Conservation (phyloP, 768 basidiomycete genomes). For the Mycena vitilis region DNA sequence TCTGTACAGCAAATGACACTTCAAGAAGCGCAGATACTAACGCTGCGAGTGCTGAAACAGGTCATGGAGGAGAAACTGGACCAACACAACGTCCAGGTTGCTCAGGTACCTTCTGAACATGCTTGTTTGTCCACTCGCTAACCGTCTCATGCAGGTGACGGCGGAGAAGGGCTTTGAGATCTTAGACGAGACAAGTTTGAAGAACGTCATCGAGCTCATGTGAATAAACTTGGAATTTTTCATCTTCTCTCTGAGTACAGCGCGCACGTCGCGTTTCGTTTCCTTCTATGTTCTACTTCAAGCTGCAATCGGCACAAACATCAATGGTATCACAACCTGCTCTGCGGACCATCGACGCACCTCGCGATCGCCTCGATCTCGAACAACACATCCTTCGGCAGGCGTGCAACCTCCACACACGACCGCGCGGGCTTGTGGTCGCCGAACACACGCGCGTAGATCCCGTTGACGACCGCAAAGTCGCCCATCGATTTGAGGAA, state of each 20-base stretch:
- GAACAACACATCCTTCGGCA: slow-evolving; percentile 92
- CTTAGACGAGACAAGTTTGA: slow-evolving; percentile 81
- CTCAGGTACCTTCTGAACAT: slow-evolving; percentile 70
- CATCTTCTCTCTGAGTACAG: not conserved
- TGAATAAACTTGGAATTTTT: slow-evolving; percentile 48
- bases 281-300: slow-evolving; percentile 43
- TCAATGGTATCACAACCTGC: slow-evolving; percentile 16
- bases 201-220: slow-evolving; percentile 89
- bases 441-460: slow-evolving; percentile 89
- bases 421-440: slow-evolving; percentile 94
- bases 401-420: slow-evolving; percentile 87
- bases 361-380: slow-evolving; percentile 93
- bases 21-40: slow-evolving; percentile 86
- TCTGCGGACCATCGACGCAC: slow-evolving; percentile 49
- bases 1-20: slow-evolving; percentile 88
- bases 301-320: slow-evolving; percentile 37
- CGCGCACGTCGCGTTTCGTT: not conserved
- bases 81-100: slow-evolving; percentile 97
- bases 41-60: slow-evolving; percentile 93
- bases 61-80: slow-evolving; percentile 99
- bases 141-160: slow-evolving; percentile 71
- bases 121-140: slow-evolving; percentile 1
- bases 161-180: slow-evolving; percentile 88
- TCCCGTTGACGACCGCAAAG: slow-evolving; percentile 82
- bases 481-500: slow-evolving; percentile 95